A percentile compares a stretch with the other conserved stretches of the same genome.
Evolutionary conservation across 1,284 basidiomycete genomes (phyloP).

Genomic region (Lignosus rhinocerotis): DNA sequence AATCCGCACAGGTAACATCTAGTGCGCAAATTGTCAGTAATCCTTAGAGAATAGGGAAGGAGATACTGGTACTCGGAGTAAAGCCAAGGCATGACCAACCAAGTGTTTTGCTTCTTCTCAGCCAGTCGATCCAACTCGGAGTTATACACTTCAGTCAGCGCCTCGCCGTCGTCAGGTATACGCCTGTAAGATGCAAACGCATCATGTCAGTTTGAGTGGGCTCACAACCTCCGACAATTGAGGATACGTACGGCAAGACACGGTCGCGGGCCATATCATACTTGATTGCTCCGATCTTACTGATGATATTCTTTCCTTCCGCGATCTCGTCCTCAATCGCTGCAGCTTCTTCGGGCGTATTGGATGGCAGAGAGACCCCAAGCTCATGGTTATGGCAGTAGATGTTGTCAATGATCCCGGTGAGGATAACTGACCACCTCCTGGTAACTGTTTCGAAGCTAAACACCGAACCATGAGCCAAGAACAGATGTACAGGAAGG

Average conservation of each 20-base stretch:
- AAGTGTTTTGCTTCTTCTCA: conserved; percentile 62
- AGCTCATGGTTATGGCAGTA: conserved; percentile 56
- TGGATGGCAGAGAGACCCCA: conserved; percentile 35
- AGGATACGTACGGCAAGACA: conserved; percentile 58
- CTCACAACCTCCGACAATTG: too few species aligned
- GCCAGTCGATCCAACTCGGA: conserved; percentile 58
- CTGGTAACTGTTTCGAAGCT: conserved; percentile 61
- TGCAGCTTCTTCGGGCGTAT: conserved; percentile 14
- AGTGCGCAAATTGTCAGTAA: background rate
- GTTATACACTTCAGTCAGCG: conserved; percentile 74
- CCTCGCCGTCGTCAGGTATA: conserved; percentile 73
- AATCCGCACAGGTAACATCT: conserved; percentile 17
- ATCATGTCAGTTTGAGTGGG: background rate
- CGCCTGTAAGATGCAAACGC: conserved; percentile 43
- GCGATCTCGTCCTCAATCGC: conserved; percentile 44
- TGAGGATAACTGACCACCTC: conserved; percentile 91
- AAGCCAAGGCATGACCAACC: conserved; percentile 94
- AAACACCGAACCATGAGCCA: background rate
- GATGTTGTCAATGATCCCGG: conserved; percentile 75
- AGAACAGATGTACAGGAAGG: background rate
- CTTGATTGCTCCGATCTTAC: conserved; percentile 79
- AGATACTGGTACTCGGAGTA: conserved; percentile 74
- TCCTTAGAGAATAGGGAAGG: background rate
- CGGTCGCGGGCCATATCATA: conserved; percentile 88
- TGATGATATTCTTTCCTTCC: conserved; percentile 83